phyloP scores from a whole-genome alignment of 2,329 filamentous ascomycete species.

The Lecanosticta acicola region DNA sequence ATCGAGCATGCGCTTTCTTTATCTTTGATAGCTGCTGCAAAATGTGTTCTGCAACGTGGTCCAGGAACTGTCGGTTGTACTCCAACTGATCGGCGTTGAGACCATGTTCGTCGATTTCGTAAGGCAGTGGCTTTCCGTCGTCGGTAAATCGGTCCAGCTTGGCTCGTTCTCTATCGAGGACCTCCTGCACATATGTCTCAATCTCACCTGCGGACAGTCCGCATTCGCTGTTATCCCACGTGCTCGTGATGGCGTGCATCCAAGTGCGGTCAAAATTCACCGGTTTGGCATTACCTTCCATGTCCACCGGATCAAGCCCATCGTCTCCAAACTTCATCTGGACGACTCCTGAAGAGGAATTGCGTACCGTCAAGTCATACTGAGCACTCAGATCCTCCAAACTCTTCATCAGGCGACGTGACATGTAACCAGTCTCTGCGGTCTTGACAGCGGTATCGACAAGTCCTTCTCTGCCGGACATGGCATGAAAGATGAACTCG shows the following conservation, averaged over 20 bases:
- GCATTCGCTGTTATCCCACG: slow-evolving; percentile 70
- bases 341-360: slow-evolving; percentile 79
- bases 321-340: slow-evolving; percentile 98
- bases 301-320: slow-evolving; percentile 90
- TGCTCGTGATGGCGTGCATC: slow-evolving; percentile 69
- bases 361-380: slow-evolving; percentile 92
- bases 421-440: slow-evolving; percentile 99
- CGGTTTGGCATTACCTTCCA: slow-evolving; percentile 89
- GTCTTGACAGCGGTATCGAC: slow-evolving; percentile 99
- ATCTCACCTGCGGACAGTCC: slow-evolving; percentile 73
- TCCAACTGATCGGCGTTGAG: slow-evolving; percentile 49
- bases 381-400: slow-evolving; percentile 88
- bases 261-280: slow-evolving; percentile 91
- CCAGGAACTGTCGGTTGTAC: slow-evolving; percentile 74
- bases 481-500: slow-evolving; percentile 97
- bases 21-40: slow-evolving; percentile 24
- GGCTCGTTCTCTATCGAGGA: slow-evolving; percentile 62
- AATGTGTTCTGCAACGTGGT: slow-evolving; percentile 70
- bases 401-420: slow-evolving; percentile 93
- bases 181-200: slow-evolving; percentile 58
- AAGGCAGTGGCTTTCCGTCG: slow-evolving; percentile 48
- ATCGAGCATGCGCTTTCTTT: slow-evolving; percentile 16
- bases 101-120: slow-evolving; percentile 52
- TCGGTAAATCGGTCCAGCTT: slow-evolving; percentile 46
- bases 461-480: slow-evolving; percentile 95